A percentile compares a stretch with the other conserved stretches of the same genome.
Evolutionary conservation across 768 basidiomycete genomes (phyloP).

Genomic region (Lactarius sanguifluus): DNA sequence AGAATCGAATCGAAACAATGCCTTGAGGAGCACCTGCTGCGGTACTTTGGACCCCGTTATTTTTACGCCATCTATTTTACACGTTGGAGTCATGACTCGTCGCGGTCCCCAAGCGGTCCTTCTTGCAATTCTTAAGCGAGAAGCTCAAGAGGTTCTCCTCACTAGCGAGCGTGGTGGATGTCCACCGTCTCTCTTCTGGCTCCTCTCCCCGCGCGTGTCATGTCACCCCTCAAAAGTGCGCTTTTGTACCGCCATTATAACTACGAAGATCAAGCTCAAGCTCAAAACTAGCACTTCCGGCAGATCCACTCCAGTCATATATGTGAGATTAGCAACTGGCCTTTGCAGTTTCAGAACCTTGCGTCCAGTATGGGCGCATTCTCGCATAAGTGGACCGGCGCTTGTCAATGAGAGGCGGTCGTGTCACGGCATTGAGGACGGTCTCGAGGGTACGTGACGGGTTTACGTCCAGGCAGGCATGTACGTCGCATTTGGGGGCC

Average conservation of each 20-base stretch:
- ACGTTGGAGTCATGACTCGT: constrained; percentile 54
- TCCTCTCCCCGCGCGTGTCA: constrained; percentile 68
- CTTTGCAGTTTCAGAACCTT: neutral
- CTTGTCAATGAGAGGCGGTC: no score
- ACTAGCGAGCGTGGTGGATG: constrained; percentile 61
- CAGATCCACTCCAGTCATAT: neutral
- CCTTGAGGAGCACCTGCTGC: constrained; percentile 46
- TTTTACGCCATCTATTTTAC: constrained; percentile 47
- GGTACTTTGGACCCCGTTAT: constrained; percentile 53
- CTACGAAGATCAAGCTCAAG: constrained; percentile 63
- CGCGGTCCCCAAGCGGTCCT: constrained; percentile 77
- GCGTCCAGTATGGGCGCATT: neutral
- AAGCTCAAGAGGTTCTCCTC: constrained; percentile 82
- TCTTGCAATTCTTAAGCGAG: constrained; percentile 85
- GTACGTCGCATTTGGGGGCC: no score
- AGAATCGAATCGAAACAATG: constrained; percentile 35
- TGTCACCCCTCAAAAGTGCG: constrained; percentile 74
- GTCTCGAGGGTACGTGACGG: neutral
- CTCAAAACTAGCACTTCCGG: constrained; percentile 56
- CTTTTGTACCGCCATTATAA: constrained; percentile 92
- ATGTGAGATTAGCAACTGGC: neutral
- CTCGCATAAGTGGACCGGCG: no score
- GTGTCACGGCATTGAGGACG: neutral
- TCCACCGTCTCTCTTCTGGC: constrained; percentile 51
- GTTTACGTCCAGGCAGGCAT: neutral